Evolutionary conservation across 345 rosid species (phyloP), one percentile per base, ranked within the genome.

Genomic region (Eutrema heterophyllum): DNA sequence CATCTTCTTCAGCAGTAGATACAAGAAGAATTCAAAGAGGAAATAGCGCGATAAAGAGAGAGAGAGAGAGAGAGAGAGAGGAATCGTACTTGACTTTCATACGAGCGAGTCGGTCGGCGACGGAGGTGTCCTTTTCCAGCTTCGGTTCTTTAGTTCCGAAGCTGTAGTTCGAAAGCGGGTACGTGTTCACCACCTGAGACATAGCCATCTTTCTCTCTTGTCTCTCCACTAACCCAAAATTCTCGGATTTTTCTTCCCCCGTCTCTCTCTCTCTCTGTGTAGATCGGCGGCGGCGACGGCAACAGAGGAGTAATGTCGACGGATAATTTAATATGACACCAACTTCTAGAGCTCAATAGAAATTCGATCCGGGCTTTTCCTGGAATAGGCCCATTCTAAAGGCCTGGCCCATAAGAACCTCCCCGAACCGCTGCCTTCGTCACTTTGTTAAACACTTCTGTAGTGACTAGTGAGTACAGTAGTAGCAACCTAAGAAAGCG

Each of bases 41-140:
- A 10, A 43, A 41, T 4, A 54, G 5, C 41, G 64, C 46, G 12
- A 21, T 21, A 21, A 21, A 21, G 2, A 21, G 24, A 21, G 24
- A 18, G 1, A 21, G 24, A 21, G 24, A 18, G 1, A 21, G 24
- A 21, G 26, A 52, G 38, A 56, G 30, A 66, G 40, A 18, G 43
- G 59, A 60, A 13, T 35, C 79, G 43, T 81, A 94, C 98, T 89
- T 94, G 85, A 88, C 84, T 94, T 91, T 94, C 97, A 91, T 91
- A 70, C 98, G 98, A 78, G 97, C 98, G 38, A 91, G 97, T 18
- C 98, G 96, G 79, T 91, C 97, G 50, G 97, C 96, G 64, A 89
- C 97, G 67, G 98, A 91, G 58, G 95, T 91, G 70, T 94, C 97
- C 78, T 89, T 91, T 79, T 91, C 97, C 81, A 94, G 88, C 88